Evolutionary conservation across 331 rosid species (phyloP).

Genomic region (Cydonia oblonga): DNA sequence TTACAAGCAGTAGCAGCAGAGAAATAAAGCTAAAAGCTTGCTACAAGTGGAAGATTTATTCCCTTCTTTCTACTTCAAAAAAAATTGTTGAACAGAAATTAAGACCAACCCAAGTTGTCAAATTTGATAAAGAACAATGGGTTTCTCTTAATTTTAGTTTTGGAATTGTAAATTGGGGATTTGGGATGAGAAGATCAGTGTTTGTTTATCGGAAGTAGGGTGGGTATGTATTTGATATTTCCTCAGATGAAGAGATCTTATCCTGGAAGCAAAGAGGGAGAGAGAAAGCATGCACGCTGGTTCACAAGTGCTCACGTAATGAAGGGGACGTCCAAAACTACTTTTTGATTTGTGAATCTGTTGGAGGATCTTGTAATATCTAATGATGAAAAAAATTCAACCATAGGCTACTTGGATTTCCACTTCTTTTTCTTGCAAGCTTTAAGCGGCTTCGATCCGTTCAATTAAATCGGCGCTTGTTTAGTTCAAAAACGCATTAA

Average conservation of each 20-base stretch:
- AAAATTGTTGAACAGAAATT: neutral
- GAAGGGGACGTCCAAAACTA: neutral
- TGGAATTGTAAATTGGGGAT: no score
- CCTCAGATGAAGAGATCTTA: no score
- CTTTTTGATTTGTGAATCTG: neutral
- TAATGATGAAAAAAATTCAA: neutral
- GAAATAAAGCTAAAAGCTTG: neutral
- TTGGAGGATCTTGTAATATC: neutral
- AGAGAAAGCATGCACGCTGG: neutral
- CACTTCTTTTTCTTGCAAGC: no score
- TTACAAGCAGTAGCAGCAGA: neutral
- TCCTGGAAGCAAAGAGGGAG: no score
- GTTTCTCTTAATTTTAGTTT: neutral
- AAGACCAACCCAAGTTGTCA: conserved; percentile 2
- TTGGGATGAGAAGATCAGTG: neutral
- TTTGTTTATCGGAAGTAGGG: conserved; percentile 24
- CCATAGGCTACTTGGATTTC: neutral
- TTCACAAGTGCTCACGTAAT: neutral
- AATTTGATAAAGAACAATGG: neutral
- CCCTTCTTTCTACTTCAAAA: neutral
- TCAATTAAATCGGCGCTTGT: no score
- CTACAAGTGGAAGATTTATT: no score
- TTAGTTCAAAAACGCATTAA: no score
- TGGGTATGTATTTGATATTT: conserved; percentile 11
- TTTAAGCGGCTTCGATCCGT: no score